Evolutionary conservation across 2,329 filamentous ascomycete species (phyloP).

Genomic region (Neurospora crassa): DNA sequence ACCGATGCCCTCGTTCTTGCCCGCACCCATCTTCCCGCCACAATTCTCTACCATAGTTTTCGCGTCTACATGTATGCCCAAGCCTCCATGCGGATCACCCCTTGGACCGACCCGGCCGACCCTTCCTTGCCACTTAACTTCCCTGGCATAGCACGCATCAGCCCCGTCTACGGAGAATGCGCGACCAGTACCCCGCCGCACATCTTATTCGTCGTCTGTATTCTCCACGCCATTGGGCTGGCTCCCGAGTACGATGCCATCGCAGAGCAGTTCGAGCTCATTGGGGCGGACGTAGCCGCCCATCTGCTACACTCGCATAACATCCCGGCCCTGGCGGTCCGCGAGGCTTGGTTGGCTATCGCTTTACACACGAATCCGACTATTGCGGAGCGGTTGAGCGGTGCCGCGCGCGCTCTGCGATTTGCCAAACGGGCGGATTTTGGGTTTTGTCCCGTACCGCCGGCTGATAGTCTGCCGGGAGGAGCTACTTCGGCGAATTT

Average conservation of each 20-base stretch:
- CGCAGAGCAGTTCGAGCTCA: slow-evolving; percentile 26
- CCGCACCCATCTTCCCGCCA: slow-evolving; percentile 13
- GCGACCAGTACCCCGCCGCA: slow-evolving; percentile 2
- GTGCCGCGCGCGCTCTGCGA: slow-evolving; percentile 23
- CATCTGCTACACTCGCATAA: slow-evolving; percentile 19
- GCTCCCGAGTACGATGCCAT: slow-evolving; percentile 21
- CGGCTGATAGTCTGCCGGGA: slow-evolving; percentile 1
- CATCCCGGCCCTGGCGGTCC: slow-evolving; percentile 16
- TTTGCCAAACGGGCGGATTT: slow-evolving; percentile 26
- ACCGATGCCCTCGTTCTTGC: slow-evolving; percentile 16
- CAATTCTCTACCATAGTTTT: slow-evolving; percentile 19
- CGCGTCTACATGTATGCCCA: slow-evolving; percentile 18
- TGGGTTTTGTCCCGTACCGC: slow-evolving; percentile 10
- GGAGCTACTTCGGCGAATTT: slow-evolving; percentile 1
- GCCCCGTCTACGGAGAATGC: background rate
- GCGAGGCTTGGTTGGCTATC: slow-evolving; percentile 27
- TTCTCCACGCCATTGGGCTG: slow-evolving; percentile 27
- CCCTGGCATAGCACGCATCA: background rate
- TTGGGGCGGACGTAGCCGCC: slow-evolving; percentile 20
- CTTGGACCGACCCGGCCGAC: background rate
- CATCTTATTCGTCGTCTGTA: slow-evolving; percentile 26
- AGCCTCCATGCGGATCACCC: slow-evolving; percentile 7
- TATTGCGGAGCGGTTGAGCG: slow-evolving; percentile 27
- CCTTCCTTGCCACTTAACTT: slow-evolving; percentile 1
- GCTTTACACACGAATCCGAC: slow-evolving; percentile 26